Base-by-base conservation (phyloP, 1,284 basidiomycete genomes). In the Heliocybe sulcata region DNA sequence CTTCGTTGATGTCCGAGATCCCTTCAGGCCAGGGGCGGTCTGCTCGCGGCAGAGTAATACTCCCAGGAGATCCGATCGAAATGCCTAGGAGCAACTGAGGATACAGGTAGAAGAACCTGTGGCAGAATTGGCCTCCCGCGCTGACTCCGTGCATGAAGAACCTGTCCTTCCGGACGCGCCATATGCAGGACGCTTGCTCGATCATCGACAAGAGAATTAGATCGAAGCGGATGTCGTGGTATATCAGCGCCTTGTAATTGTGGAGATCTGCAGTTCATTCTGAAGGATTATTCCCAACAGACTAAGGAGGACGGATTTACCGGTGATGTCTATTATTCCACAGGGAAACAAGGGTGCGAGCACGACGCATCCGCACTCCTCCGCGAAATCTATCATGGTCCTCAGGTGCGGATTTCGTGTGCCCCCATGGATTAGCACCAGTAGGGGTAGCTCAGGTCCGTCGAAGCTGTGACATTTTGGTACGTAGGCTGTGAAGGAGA, bases 121-220 rank as follows among this genome's bases (percentile, higher is more conserved):
- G 65, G 29, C 59, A 63, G 42, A 66, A 66, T 38, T 66, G 65
- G 2, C 58, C 64, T 10, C 65, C 65, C 2, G 56, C 64, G 54
- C 64, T 65, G 51, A 64, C 65, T 1, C 65, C 65, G 49, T 66
- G 63, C 27, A 66, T 23, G 27, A 57, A 63, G 33, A 66, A 59
- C 26, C 54, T 38, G 11, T 58, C 58, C 23, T 57, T 59, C 11
- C 55, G 31, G 14, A 65, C 45, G 16, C 57, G 56, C 62, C 63
- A 65, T 3, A 57, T 55, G 1, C 26, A 22, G 19, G 51, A 57
- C 12, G 63, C 65, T 50, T 66, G 65, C 2, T 58, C 55, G 3
- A 65, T 53, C 61, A 66, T 65, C 1, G 58, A 54, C 2, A 66
- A 58, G 9, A 66, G 57, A 23, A 65, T 50, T 0, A 35, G 49